Base-by-base conservation (phyloP, 345 rosid genomes). In the Populus alba region DNA sequence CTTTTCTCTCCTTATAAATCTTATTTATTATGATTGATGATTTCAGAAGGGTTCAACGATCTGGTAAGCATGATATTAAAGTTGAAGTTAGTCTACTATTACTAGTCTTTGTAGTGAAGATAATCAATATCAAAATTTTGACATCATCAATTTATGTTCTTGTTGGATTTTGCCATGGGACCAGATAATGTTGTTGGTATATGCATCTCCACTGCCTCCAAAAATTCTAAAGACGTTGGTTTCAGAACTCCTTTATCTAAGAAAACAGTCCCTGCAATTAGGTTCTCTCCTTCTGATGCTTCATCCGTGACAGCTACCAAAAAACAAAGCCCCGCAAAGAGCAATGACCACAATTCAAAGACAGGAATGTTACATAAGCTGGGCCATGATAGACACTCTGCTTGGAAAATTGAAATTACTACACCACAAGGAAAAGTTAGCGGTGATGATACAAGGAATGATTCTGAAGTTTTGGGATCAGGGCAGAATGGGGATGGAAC, bases 151-250 rank as follows among this genome's bases (percentile, higher is more conserved):
- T 68, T 80, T 73, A 66, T 76, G 47, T 65, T 74, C 62, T 68
- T 70, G 55, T 53, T 37, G 70, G 79, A 62, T 83, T 78, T 72
- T 67, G 41, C 67, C 22, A 59, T 83, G 82, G 85, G 66, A 65
- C 80, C 90, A 95, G 99, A 86, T 86, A 87, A 86, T 81, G 82
- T 73, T 72, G 73, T 66, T 69, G 79, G 80, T 68, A 89, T 85
- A 76, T 88, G 90, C 83, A 82, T 78, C 67, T 80, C 87, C 81
- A 75, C 89, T 6, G 83, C 79, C 77, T 73, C 88, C 23, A 85
- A 83, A 89, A 81, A 79, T 82, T 82, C 85, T 71, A 78, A 66
- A 62, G 89, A 89, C 65, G 86, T 73, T 70, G 87, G 85, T 70
- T 84, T 63, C 38, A 88, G 70, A 45, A 74, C 89, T 22, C 70